Conservation (phyloP, 2,329 filamentous ascomycete species). For the Nemania bipapillata region DNA sequence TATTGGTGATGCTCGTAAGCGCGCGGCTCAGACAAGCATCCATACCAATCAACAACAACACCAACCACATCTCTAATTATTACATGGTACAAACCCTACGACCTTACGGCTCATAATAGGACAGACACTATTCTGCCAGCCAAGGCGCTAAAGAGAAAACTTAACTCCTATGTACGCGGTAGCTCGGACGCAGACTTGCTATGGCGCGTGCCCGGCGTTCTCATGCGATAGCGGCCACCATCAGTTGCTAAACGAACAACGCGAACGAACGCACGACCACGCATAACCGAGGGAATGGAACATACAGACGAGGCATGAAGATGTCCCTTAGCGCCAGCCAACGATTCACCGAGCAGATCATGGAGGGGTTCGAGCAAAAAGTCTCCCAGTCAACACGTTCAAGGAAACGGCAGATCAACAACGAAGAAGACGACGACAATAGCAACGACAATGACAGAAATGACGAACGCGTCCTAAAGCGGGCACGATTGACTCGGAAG, state of each 20-base stretch:
- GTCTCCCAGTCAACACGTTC: neutral
- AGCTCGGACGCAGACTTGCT: neutral
- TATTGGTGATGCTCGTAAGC: no score
- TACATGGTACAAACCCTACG: no score
- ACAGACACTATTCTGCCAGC: no score
- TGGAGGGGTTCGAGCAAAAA: neutral
- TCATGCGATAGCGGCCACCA: neutral
- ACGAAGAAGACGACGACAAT: neutral
- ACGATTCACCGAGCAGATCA: neutral
- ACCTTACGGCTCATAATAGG: neutral
- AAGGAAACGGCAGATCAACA: neutral
- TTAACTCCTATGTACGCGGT: neutral
- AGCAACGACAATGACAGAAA: neutral
- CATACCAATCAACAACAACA: no score
- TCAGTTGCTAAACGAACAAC: neutral
- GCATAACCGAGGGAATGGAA: neutral
- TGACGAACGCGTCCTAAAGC: no score
- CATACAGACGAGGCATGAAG: neutral
- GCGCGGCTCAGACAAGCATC: no score
- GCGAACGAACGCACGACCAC: neutral
- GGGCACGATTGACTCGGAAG: neutral
- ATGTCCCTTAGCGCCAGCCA: neutral
- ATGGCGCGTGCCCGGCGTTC: neutral
- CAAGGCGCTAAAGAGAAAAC: no score
- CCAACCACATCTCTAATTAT: no score